A percentile compares a stretch with the other conserved stretches of the same genome.
Evolutionary conservation across 495 filamentous ascomycete genomes (phyloP).

Genomic region (Lasiosphaeris hirsuta): DNA sequence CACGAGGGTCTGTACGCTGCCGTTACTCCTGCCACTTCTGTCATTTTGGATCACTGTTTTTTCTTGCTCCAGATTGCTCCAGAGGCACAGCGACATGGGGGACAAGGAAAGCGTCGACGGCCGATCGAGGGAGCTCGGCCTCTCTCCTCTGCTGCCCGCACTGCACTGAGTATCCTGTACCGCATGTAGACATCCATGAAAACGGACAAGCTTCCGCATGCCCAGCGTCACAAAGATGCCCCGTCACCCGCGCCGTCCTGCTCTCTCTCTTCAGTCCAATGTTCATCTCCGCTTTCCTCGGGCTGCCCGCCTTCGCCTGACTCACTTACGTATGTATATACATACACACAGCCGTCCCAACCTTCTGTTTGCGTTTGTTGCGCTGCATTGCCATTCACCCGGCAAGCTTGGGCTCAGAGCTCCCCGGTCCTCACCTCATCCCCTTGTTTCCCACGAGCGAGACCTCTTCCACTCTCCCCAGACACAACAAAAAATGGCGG

Average conservation of each 20-base stretch:
- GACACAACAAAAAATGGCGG: background rate
- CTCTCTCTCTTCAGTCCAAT: too few species aligned
- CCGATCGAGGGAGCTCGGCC: background rate
- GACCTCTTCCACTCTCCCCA: background rate
- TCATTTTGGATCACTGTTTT: background rate
- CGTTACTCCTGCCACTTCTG: background rate
- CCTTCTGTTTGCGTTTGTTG: too few species aligned
- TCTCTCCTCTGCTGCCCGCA: background rate
- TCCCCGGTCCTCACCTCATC: background rate
- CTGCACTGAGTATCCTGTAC: conserved; percentile 4
- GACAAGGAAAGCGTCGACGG: background rate
- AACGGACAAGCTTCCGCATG: conserved; percentile 25
- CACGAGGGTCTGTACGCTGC: background rate
- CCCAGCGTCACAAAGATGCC: conserved; percentile 24
- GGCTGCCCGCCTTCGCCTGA: too few species aligned
- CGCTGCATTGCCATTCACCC: too few species aligned
- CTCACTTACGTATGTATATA: too few species aligned
- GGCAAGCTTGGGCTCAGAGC: background rate
- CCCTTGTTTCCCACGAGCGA: background rate
- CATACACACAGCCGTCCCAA: too few species aligned
- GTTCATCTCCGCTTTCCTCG: too few species aligned
- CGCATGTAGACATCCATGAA: conserved; percentile 17
- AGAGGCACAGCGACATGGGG: background rate
- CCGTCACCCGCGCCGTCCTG: conserved; percentile 1
- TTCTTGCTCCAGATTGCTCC: background rate